Conservation (phyloP, 2,329 filamentous ascomycete species). For the Paraphoma sp. region DNA sequence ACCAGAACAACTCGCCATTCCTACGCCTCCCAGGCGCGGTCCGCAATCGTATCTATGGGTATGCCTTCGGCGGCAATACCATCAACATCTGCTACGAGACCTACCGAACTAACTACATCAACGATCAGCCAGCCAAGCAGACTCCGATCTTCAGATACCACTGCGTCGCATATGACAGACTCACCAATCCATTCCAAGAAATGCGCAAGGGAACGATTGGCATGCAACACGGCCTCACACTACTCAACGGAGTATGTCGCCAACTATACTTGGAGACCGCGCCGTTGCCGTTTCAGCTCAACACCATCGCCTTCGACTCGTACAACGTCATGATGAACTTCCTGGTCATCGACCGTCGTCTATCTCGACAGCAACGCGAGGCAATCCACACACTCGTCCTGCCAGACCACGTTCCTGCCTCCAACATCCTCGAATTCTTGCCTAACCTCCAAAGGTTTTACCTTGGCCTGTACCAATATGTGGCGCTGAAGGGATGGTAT, state of each 20-base stretch:
- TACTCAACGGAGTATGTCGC: slow-evolving; percentile 34
- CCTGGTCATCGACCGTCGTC: slow-evolving; percentile 25
- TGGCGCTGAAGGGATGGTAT: slow-evolving; percentile 17
- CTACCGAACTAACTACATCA: slow-evolving; percentile 13
- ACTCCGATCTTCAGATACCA: slow-evolving; percentile 30
- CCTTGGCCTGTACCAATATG: slow-evolving; percentile 9
- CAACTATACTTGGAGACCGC: slow-evolving; percentile 40
- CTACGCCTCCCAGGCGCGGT: slow-evolving; percentile 32
- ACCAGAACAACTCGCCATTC: slow-evolving; percentile 32
- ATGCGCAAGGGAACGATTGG: slow-evolving; percentile 9
- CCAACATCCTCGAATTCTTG: slow-evolving; percentile 23
- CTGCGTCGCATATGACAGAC: slow-evolving; percentile 20
- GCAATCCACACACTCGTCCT: slow-evolving; percentile 28
- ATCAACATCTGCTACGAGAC: slow-evolving; percentile 33
- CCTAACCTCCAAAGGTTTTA: slow-evolving; percentile 28
- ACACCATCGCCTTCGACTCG: slow-evolving; percentile 27
- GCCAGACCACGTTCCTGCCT: slow-evolving; percentile 17
- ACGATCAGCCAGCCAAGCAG: neutral
- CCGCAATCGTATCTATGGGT: slow-evolving; percentile 28
- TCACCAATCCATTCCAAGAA: slow-evolving; percentile 16
- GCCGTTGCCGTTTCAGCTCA: slow-evolving; percentile 31
- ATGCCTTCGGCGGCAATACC: slow-evolving; percentile 30
- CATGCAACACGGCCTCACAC: slow-evolving; percentile 14
- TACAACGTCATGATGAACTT: slow-evolving; percentile 38
- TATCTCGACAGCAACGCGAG: slow-evolving; percentile 26